phyloP scores from a whole-genome alignment of 805 yeast genomes.

The Yarrowia bubula region DNA sequence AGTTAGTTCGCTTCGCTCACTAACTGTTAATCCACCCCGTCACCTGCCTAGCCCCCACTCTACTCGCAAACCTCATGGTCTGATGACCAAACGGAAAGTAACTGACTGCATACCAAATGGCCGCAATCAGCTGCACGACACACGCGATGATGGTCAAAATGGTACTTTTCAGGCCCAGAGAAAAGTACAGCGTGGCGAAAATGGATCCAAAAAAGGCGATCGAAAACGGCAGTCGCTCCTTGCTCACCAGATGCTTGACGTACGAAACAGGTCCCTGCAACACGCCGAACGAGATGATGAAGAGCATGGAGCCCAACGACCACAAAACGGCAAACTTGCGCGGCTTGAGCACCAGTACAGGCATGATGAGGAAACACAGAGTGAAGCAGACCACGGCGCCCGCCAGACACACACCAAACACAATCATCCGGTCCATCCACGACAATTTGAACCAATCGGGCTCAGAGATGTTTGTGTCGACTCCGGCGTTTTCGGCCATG shows the following conservation, averaged over 20 bases:
- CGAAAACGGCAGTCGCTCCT: slow-evolving; percentile 76
- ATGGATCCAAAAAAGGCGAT: slow-evolving; percentile 78
- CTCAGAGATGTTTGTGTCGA: slow-evolving; percentile 31
- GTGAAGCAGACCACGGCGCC: slow-evolving; percentile 81
- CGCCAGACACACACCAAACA: slow-evolving; percentile 71
- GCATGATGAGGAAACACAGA: slow-evolving; percentile 78
- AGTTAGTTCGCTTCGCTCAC: slow-evolving; percentile 32
- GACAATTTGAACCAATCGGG: slow-evolving; percentile 48
- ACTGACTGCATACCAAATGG: slow-evolving; percentile 84
- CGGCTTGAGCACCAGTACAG: slow-evolving; percentile 85
- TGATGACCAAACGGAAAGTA: slow-evolving; percentile 96
- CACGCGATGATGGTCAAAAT: slow-evolving; percentile 74
- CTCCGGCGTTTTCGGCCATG: slow-evolving; percentile 34
- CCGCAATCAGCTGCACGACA: slow-evolving; percentile 74
- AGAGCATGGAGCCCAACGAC: slow-evolving; percentile 86
- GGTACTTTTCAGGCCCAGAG: slow-evolving; percentile 68
- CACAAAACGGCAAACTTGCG: slow-evolving; percentile 82
- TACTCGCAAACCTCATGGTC: slow-evolving; percentile 57
- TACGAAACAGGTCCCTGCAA: slow-evolving; percentile 91
- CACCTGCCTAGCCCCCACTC: slow-evolving; percentile 58
- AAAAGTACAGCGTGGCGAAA: slow-evolving; percentile 70
- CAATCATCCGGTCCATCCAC: slow-evolving; percentile 73
- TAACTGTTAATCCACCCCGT: slow-evolving; percentile 43
- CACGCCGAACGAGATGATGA: slow-evolving; percentile 85
- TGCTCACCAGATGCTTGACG: slow-evolving; percentile 66